Evolutionary conservation across 805 yeast species (phyloP), one percentile per base, ranked within the genome.

Genomic region (Brettanomyces naardenensis): DNA sequence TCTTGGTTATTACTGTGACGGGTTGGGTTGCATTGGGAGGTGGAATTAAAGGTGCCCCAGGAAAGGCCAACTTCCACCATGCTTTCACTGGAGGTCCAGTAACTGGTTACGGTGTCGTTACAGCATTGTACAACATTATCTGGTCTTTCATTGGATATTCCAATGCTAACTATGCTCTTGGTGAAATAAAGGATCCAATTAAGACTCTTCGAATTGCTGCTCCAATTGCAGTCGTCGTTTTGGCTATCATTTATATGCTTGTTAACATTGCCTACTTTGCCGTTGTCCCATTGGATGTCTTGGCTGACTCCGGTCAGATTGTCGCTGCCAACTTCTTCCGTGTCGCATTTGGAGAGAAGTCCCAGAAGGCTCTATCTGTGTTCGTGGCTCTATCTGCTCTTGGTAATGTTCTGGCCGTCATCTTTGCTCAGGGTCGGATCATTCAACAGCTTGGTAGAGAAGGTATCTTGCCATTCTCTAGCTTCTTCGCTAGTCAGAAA

Each of bases 1-100:
- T 84, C 29, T 44, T 78, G 11, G 70, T 84, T 54, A 84, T 84
- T 45, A 66, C 82, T 11, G 68, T 84, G 28, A 79, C 87, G 31
- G 94, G 94, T 13, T 81, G 87, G 85, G 88, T 81, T 14, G 89
- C 87, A 1, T 67, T 84, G 31, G 87, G 80, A 40, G 89, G 88
- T 20, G 80, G 85, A 39, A 66, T 76, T 41, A 65, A 30, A 20
- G 41, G 38, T 33, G 43, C 40, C 14, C 40, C 87, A 46, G 61
- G 65, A 10, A 53, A 47, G n/a, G 46, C 44, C 1, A 58, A 59
- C 29, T 67, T 67, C 46, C 48, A 54, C 23, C 48, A 67, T 43
- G 53, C 67, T 0, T 62, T 66, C 59, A 47, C 48, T 22, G 66
- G 66, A 17, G 14, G 14, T 10, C 29, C 20, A 10, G 37, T 20